phyloP scores from a whole-genome alignment of 1,284 basidiomycete genomes.

The Xerocomus minutiporus region DNA sequence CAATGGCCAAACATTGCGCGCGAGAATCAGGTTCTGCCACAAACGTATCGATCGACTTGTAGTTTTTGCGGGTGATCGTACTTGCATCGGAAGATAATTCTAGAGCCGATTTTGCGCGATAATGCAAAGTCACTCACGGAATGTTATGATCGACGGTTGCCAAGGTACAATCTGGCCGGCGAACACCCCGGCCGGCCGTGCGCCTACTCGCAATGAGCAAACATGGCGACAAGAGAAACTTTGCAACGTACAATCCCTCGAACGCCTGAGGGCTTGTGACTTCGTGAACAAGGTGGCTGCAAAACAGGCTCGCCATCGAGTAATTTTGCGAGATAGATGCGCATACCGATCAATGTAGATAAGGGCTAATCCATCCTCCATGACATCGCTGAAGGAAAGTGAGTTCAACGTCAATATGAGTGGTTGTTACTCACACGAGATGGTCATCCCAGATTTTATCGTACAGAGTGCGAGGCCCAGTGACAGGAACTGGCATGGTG shows the following conservation, averaged over 20 bases:
- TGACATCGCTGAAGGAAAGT: slow-evolving; percentile 51
- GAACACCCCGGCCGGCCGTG: slow-evolving; percentile 76
- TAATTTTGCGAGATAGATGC: background rate
- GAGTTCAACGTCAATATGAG: slow-evolving; percentile 10
- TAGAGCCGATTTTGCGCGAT: slow-evolving; percentile 5
- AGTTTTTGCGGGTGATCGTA: slow-evolving; percentile 83
- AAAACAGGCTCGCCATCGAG: slow-evolving; percentile 2
- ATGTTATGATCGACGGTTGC: slow-evolving; percentile 96
- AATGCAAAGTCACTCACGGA: slow-evolving; percentile 61
- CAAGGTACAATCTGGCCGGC: slow-evolving; percentile 90
- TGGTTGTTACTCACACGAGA: slow-evolving; percentile 62
- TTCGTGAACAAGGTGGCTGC: slow-evolving; percentile 90
- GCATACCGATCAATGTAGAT: slow-evolving; percentile 88
- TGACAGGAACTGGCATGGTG: slow-evolving; percentile 50
- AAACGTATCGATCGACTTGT: slow-evolving; percentile 72
- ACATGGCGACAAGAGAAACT: background rate
- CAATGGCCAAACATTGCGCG: slow-evolving; percentile 86
- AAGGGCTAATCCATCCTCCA: slow-evolving; percentile 81
- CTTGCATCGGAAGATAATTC: slow-evolving; percentile 38
- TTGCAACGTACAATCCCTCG: slow-evolving; percentile 73
- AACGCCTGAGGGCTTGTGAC: slow-evolving; percentile 97
- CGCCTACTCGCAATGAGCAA: slow-evolving; percentile 45
- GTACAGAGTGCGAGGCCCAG: slow-evolving; percentile 78
- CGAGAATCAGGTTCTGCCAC: slow-evolving; percentile 87
- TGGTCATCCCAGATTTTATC: slow-evolving; percentile 98